These are phyloP conservation scores for Bipolaris bicolor DNA, from an alignment of 2,329 filamentous ascomycete species.

Conservation along the genomic window DNA sequence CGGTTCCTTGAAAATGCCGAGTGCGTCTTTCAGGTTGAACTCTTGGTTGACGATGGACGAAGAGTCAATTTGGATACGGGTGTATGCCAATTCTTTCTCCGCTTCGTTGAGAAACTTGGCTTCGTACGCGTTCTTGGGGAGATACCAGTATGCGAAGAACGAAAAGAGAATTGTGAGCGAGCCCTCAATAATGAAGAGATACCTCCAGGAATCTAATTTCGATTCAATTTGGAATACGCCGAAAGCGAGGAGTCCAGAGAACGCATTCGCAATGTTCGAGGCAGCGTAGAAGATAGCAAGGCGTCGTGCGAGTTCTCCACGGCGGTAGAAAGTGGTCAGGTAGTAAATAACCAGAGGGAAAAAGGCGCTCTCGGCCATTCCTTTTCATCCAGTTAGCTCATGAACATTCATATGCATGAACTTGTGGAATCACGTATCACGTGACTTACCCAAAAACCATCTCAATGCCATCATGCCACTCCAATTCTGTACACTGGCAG, in stretches of 20 bases:
- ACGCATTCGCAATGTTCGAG: slow-evolving; percentile 73
- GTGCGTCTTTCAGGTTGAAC: slow-evolving; percentile 59
- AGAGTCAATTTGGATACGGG: slow-evolving; percentile 77
- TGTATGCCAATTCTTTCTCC: slow-evolving; percentile 71
- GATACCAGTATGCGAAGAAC: slow-evolving; percentile 70
- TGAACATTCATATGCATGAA: neutral
- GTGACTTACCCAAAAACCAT: slow-evolving; percentile 66
- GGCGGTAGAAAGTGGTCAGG: slow-evolving; percentile 68
- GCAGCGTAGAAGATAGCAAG: slow-evolving; percentile 78
- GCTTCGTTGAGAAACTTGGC: slow-evolving; percentile 69
- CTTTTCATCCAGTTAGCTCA: slow-evolving; percentile 24
- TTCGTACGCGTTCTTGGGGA: slow-evolving; percentile 68
- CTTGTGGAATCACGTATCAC: too few species aligned
- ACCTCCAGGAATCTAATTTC: slow-evolving; percentile 65
- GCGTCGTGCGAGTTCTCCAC: slow-evolving; percentile 72
- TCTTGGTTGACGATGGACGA: slow-evolving; percentile 67
- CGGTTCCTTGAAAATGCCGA: slow-evolving; percentile 61
- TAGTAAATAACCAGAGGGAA: slow-evolving; percentile 73
- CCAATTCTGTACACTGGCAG: slow-evolving; percentile 64
- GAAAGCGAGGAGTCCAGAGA: slow-evolving; percentile 65
- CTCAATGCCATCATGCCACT: slow-evolving; percentile 69
- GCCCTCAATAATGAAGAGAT: slow-evolving; percentile 69
- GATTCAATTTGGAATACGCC: slow-evolving; percentile 64
- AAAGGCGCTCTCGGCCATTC: slow-evolving; percentile 69
- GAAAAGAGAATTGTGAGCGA: slow-evolving; percentile 64